These are phyloP conservation scores for Magnaporthiopsis incrustans DNA, from an alignment of 2,329 filamentous ascomycete genomes.

Conservation along the genomic window DNA sequence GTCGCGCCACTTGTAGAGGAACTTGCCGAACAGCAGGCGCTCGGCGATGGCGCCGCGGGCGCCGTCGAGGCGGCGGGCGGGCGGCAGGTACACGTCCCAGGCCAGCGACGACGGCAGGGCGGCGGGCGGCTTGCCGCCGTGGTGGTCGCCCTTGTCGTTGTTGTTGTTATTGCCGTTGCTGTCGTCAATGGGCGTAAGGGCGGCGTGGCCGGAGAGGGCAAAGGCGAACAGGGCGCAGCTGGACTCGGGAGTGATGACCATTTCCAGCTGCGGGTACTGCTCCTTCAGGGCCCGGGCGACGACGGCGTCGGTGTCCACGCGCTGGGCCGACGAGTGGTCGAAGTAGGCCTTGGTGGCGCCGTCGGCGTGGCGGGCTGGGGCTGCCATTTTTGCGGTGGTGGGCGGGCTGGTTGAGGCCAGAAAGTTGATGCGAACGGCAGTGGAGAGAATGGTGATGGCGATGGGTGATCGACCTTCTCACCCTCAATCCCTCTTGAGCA, in stretches of 20 bases:
- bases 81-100: slow-evolving; percentile 32
- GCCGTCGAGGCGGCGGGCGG: slow-evolving; percentile 31
- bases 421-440: neutral
- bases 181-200: slow-evolving; percentile 20
- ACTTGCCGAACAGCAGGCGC: slow-evolving; percentile 30
- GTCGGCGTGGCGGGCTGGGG: neutral
- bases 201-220: slow-evolving; percentile 31
- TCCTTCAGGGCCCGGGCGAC: slow-evolving; percentile 30
- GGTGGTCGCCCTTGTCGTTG: slow-evolving; percentile 12
- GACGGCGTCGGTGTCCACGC: slow-evolving; percentile 34
- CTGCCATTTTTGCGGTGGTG: neutral
- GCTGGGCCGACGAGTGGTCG: slow-evolving; percentile 30
- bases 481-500: too few species aligned
- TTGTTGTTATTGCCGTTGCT: slow-evolving; percentile 14
- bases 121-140: neutral
- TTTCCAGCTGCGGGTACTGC: slow-evolving; percentile 34
- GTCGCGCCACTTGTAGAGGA: slow-evolving; percentile 32
- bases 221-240: slow-evolving; percentile 32
- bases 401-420: neutral
- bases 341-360: slow-evolving; percentile 22
- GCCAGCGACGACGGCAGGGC: slow-evolving; percentile 26
- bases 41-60: slow-evolving; percentile 25
- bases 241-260: slow-evolving; percentile 27
- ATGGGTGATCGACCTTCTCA: neutral
- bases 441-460: neutral